Conservation (phyloP, 2,329 filamentous ascomycete species). For the Ophiobolus disseminans region DNA sequence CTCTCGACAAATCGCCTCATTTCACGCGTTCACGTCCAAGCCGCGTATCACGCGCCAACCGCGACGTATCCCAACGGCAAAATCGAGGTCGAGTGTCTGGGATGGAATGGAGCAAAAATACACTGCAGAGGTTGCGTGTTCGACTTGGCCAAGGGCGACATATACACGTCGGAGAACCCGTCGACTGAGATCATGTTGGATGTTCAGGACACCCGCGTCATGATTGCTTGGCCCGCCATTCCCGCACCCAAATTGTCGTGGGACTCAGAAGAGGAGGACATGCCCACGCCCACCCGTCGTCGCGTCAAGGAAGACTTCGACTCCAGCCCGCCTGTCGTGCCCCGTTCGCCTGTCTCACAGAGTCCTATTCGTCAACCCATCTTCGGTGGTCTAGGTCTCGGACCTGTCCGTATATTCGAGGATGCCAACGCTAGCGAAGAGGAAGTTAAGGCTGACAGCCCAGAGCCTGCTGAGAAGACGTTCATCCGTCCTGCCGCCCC, state of each 20-base stretch:
- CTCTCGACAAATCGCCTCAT: constrained; percentile 90
- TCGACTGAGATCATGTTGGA: constrained; percentile 92
- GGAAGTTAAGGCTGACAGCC: constrained; percentile 25
- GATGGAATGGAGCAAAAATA: constrained; percentile 94
- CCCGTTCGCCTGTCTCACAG: constrained; percentile 80
- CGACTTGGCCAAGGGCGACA: constrained; percentile 86
- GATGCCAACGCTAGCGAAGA: constrained; percentile 44
- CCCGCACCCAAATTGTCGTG: constrained; percentile 60
- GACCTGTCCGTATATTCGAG: constrained; percentile 48
- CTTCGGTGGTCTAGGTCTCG: constrained; percentile 47
- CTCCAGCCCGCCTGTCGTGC: constrained; percentile 68
- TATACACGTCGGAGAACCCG: constrained; percentile 88
- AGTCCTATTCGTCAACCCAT: constrained; percentile 61
- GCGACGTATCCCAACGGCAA: constrained; percentile 74
- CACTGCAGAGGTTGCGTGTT: constrained; percentile 89
- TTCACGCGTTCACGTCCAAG: constrained; percentile 91
- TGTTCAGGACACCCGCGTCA: constrained; percentile 88
- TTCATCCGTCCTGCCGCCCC: constrained; percentile 40
- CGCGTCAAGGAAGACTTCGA: constrained; percentile 54
- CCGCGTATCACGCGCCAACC: constrained; percentile 76
- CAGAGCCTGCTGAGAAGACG: constrained; percentile 36
- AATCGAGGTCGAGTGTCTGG: constrained; percentile 88
- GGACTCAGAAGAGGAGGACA: constrained; percentile 67
- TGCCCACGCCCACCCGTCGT: constrained; percentile 44
- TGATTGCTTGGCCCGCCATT: constrained; percentile 82